phyloP scores from a whole-genome alignment of 352 stramenopile species.

The Phytophthora palmivora region DNA sequence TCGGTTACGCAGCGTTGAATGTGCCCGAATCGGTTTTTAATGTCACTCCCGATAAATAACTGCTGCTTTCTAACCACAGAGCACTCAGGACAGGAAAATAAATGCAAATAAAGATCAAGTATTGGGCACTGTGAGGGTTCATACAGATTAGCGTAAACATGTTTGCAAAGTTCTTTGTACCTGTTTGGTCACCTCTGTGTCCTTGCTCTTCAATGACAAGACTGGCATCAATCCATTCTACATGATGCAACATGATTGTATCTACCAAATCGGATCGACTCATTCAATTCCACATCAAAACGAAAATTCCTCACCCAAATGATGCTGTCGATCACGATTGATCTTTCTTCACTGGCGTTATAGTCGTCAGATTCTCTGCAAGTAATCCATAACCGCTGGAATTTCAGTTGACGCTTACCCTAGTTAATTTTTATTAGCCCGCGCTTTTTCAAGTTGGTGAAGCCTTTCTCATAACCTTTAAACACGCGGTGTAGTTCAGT shows the following conservation, averaged over 20 bases:
- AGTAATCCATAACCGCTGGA: not conserved
- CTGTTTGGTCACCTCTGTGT: slow-evolving; percentile 1
- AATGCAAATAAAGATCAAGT: slow-evolving; percentile 1
- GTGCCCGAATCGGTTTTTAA: slow-evolving; percentile 4
- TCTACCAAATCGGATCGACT: slow-evolving; percentile 6
- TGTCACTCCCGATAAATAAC: slow-evolving; percentile 4
- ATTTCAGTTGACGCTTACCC: not conserved
- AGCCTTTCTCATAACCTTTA: no score
- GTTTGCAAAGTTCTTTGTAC: no score
- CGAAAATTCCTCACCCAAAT: slow-evolving; percentile 6
- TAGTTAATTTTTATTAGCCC: not conserved
- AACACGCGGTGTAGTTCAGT: no score
- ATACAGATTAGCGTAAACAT: no score
- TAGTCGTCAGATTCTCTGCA: not conserved
- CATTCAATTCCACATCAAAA: slow-evolving; percentile 14
- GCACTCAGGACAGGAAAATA: slow-evolving; percentile 3
- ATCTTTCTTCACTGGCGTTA: not conserved
- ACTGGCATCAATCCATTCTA: not conserved
- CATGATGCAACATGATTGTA: not conserved
- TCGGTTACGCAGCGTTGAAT: slow-evolving; percentile 1
- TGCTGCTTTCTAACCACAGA: slow-evolving; percentile 1
- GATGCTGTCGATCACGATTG: not conserved
- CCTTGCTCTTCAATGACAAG: slow-evolving; percentile 7
- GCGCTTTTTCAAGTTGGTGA: no score
- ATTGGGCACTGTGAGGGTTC: no score